Evolutionary conservation across 495 filamentous ascomycete species (phyloP).

Genomic region (Lasiosphaeria miniovina): DNA sequence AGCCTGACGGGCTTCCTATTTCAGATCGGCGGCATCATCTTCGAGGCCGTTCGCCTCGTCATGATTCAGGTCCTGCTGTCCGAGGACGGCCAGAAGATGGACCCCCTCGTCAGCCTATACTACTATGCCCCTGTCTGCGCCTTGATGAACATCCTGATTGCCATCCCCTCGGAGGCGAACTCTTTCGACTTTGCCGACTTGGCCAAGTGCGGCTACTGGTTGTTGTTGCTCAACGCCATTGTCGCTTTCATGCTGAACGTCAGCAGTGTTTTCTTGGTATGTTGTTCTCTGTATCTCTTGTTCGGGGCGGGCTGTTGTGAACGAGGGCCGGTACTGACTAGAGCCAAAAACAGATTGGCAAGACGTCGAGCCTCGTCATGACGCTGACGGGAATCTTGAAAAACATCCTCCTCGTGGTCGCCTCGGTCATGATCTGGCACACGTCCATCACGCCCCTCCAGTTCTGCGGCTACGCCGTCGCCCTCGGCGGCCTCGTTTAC

Average conservation of each 20-base stretch:
- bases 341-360: constrained; percentile 58
- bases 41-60: constrained; percentile 73
- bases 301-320: not conserved
- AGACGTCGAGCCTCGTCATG: constrained; percentile 72
- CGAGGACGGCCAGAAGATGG: constrained; percentile 69
- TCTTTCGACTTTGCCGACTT: constrained; percentile 54
- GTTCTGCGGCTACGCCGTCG: constrained; percentile 63
- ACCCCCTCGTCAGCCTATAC: constrained; percentile 78
- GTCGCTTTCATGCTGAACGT: constrained; percentile 77
- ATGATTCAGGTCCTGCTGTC: constrained; percentile 73
- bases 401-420: constrained; percentile 67
- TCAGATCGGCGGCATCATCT: constrained; percentile 66
- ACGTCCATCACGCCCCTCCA: constrained; percentile 59
- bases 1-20: constrained; percentile 63
- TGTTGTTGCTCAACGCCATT: constrained; percentile 63
- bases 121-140: constrained; percentile 82
- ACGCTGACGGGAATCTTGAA: constrained; percentile 75
- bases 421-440: constrained; percentile 63
- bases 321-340: constrained; percentile 1
- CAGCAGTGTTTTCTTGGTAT: constrained; percentile 70
- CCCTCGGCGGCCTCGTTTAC: constrained; percentile 60
- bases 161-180: constrained; percentile 56
- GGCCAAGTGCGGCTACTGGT: constrained; percentile 52
- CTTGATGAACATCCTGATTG: constrained; percentile 67
- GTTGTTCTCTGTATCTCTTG: constrained; percentile 5